phyloP scores from a whole-genome alignment of 768 basidiomycete genomes.

The Tremella yokohamensis region DNA sequence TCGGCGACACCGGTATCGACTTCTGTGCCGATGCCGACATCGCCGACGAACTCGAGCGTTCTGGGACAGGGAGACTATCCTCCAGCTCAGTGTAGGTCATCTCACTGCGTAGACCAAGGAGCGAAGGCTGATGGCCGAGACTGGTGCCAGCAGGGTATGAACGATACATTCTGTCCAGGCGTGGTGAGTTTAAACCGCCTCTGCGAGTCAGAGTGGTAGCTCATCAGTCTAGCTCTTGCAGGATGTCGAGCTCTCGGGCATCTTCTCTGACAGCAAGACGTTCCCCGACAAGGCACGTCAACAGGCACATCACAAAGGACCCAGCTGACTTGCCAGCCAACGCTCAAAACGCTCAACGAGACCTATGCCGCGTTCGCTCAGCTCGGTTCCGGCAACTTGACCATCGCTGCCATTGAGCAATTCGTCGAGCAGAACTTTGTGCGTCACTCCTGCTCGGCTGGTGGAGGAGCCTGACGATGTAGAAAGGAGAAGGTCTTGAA shows the following conservation, averaged over 20 bases:
- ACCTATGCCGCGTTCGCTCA: constrained; percentile 66
- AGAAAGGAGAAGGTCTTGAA: constrained; percentile 77
- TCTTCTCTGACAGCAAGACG: constrained; percentile 77
- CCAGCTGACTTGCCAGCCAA: constrained; percentile 59
- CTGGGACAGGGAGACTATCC: constrained; percentile 39
- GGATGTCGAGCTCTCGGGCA: constrained; percentile 72
- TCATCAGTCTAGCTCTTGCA: constrained; percentile 56
- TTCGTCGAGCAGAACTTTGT: constrained; percentile 73
- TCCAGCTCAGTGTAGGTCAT: constrained; percentile 36
- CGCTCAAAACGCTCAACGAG: constrained; percentile 61
- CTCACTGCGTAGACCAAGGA: background rate
- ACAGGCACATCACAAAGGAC: background rate
- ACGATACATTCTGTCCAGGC: constrained; percentile 45
- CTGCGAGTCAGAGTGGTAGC: background rate
- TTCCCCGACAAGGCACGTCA: constrained; percentile 64
- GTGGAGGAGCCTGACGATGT: background rate
- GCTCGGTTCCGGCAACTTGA: constrained; percentile 53
- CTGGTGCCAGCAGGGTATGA: constrained; percentile 39
- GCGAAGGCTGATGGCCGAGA: constrained; percentile 14
- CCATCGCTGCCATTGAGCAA: constrained; percentile 62
- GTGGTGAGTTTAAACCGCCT: constrained; percentile 17
- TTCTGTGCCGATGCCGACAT: constrained; percentile 64
- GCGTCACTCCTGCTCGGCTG: constrained; percentile 14
- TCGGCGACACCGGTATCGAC: constrained; percentile 56
- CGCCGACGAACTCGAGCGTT: constrained; percentile 54